Conservation (phyloP, 805 yeast species). For the Myxozyma geophila region DNA sequence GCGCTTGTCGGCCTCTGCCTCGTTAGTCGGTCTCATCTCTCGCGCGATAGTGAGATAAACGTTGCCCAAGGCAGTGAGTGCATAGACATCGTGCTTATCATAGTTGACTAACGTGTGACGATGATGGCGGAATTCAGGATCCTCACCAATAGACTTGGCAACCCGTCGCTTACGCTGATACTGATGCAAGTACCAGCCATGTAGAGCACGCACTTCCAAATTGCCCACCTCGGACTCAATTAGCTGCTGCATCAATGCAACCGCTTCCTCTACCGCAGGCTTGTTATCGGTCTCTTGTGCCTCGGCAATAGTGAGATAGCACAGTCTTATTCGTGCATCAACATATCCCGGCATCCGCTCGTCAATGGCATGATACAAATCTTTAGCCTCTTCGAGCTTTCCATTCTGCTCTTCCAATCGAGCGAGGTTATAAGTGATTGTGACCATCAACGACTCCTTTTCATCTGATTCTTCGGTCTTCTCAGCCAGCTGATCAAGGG, state of each 20-base stretch:
- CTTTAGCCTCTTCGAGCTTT: constrained; percentile 47
- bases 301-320: constrained; percentile 60
- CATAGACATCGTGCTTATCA: constrained; percentile 84
- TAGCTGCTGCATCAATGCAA: constrained; percentile 56
- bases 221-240: constrained; percentile 61
- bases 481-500: constrained; percentile 46
- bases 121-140: constrained; percentile 75
- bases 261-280: constrained; percentile 45
- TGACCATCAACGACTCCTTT: constrained; percentile 43
- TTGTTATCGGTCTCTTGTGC: constrained; percentile 39
- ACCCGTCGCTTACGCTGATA: constrained; percentile 40
- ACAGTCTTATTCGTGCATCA: constrained; percentile 72
- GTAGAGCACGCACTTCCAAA: constrained; percentile 85
- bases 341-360: constrained; percentile 68
- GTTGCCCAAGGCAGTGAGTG: constrained; percentile 87
- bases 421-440: constrained; percentile 74
- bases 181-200: constrained; percentile 80
- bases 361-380: constrained; percentile 61
- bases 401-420: constrained; percentile 63
- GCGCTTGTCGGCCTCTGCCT: constrained; percentile 59
- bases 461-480: constrained; percentile 41
- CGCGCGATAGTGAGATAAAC: constrained; percentile 79
- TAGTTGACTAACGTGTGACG: constrained; percentile 80
- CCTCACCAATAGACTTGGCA: constrained; percentile 56
- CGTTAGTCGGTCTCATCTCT: constrained; percentile 59